Conservation (phyloP, 169 alveolate species). For the Plasmodium billcollinsi region DNA sequence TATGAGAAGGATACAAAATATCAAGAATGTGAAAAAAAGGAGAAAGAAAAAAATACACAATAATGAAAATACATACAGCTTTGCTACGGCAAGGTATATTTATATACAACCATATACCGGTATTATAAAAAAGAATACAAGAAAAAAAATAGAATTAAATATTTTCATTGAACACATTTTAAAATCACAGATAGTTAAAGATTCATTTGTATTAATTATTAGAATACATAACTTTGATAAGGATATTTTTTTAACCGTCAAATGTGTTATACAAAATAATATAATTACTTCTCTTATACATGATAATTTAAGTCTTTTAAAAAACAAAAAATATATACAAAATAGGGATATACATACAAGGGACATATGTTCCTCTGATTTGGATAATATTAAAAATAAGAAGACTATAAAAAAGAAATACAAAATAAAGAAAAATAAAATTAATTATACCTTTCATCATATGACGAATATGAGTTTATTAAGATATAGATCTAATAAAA, state of each 20-base stretch:
- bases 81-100: constrained; percentile 11
- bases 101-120: constrained; percentile 52
- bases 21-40: no score
- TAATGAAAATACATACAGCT: no score
- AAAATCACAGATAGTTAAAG: neutral
- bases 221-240: constrained; percentile 18
- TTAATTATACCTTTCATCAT: neutral
- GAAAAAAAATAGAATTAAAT: constrained; percentile 17
- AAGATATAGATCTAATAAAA: no score
- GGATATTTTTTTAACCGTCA: constrained; percentile 17
- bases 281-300: constrained; percentile 1
- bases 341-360: neutral
- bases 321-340: neutral
- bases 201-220: constrained; percentile 15
- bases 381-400: neutral
- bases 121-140: constrained; percentile 3
- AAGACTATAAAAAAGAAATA: neutral
- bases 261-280: constrained; percentile 3
- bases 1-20: no score
- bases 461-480: neutral
- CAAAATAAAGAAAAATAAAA: neutral
- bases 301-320: neutral
- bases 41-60: no score
- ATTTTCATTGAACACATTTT: constrained; percentile 29
- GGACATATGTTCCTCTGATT: neutral